Evolutionary conservation across 1,284 basidiomycete genomes (phyloP), one percentile per base, ranked within the genome.

Genomic region (Abortiporus biennis): DNA sequence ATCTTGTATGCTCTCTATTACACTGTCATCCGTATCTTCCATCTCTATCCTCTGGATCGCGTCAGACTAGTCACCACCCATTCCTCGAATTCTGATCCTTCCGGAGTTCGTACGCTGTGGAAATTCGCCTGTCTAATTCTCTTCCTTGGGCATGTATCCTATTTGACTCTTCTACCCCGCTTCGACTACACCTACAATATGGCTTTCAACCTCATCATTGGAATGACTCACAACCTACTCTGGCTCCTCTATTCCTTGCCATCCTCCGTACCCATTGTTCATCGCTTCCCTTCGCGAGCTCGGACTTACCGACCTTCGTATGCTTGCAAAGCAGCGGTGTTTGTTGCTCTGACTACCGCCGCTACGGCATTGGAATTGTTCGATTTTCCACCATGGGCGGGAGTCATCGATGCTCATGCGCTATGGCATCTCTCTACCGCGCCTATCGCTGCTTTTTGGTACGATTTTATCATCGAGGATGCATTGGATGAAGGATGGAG

Each of bases 141-240:
- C n/a, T 90, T 78, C 62, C 37, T 81, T 30, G 65, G 62, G 11
- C 92, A 95, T 56, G 63, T 92, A 43, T 71, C 80, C n/a, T 93
- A 93, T 63, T 74, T 96, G 40, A 76, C 75, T 36, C 61, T 83
- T 24, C 72, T 83, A 20, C 81, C 81, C 25, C 80, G 85, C 21
- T 97, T 98, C 66, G 90, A 98, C 63, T 99, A 99, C 63, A 70
- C 83, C 5, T 99, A 98, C 69, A 98, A 99, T 70, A 92, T 97
- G 66, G 59, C 73, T 0, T 92, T 92, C 68, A 93, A 93, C 61
- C 67, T 95, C 51, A 55, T 68, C 38, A 57, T 98, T 43, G 95
- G 92, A 25, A 66, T 72, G 64, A 71, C 64, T 1, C 92, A 96
- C 63, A 94, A 94, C 55, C 24, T 79, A 4, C 60, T 97, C n/a